A percentile compares a stretch with the other conserved stretches of the same genome.
Evolutionary conservation across 805 yeast genomes (phyloP).

Genomic region (Naumovozyma dairenensis): DNA sequence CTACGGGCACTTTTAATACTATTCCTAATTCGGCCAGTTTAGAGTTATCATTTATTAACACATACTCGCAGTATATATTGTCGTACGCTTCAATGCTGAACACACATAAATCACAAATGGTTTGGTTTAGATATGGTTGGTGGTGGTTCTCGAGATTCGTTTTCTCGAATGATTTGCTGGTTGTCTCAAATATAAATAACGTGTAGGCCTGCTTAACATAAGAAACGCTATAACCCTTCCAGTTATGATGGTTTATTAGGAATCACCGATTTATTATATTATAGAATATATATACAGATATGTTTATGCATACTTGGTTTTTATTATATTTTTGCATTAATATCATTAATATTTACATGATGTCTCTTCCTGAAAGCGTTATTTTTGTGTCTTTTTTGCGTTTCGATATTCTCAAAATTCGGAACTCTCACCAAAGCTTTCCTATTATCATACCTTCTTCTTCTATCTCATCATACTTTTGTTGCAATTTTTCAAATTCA

Average conservation of each 20-base stretch:
- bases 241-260: too few species aligned
- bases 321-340: constrained; percentile 1
- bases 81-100: constrained; percentile 63
- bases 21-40: not conserved
- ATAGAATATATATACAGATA: constrained; percentile 1
- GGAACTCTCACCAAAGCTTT: constrained; percentile 18
- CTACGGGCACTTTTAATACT: not conserved
- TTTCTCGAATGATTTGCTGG: constrained; percentile 54
- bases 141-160: constrained; percentile 65
- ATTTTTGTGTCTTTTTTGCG: not conserved
- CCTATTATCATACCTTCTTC: constrained; percentile 25
- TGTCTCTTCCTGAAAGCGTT: not conserved
- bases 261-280: too few species aligned
- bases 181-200: constrained; percentile 4
- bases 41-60: constrained; percentile 23
- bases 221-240: too few species aligned
- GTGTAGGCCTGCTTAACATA: too few species aligned
- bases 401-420: not conserved
- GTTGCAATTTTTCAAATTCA: constrained; percentile 2
- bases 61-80: constrained; percentile 25
- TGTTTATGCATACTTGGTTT: constrained; percentile 5
- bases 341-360: not conserved
- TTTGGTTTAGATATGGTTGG: constrained; percentile 93
- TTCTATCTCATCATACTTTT: constrained; percentile 18
- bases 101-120: constrained; percentile 85